Conservation (phyloP, 345 rosid species). For the Eucalyptus virginea region DNA sequence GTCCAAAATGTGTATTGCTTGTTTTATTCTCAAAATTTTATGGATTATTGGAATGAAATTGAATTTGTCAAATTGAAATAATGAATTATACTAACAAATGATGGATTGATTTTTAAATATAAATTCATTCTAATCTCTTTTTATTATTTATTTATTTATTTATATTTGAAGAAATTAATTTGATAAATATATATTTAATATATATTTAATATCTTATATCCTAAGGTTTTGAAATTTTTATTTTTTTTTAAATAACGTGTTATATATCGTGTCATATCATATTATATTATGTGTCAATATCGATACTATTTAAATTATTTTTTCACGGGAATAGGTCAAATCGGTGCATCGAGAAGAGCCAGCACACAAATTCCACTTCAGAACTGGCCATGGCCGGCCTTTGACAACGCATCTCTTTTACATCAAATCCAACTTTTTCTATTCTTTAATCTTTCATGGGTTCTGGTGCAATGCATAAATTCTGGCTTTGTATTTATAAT, state of each 20-base stretch:
- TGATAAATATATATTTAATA: no score
- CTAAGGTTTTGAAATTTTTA: accelerated
- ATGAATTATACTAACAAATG: no score
- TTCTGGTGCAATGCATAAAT: background rate
- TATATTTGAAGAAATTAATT: no score
- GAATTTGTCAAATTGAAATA: accelerated
- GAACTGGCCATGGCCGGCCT: background rate
- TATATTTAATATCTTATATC: no score
- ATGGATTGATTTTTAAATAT: accelerated
- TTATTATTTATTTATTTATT: no score
- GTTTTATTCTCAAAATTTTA: no score
- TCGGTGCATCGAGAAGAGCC: background rate
- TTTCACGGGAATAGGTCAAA: background rate
- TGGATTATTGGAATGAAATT: no score
- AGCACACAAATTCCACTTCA: background rate
- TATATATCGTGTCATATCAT: accelerated
- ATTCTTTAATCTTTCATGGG: background rate
- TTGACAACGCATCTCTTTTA: background rate
- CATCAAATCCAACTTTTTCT: background rate
- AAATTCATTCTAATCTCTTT: no score
- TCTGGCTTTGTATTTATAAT: background rate
- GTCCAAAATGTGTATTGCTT: accelerated
- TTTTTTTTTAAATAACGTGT: accelerated
- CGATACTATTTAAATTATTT: accelerated
- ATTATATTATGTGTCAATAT: accelerated